Evolutionary conservation across 768 basidiomycete species (phyloP), one percentile per base, ranked within the genome.

Genomic region (Tylopilus subfusipes): DNA sequence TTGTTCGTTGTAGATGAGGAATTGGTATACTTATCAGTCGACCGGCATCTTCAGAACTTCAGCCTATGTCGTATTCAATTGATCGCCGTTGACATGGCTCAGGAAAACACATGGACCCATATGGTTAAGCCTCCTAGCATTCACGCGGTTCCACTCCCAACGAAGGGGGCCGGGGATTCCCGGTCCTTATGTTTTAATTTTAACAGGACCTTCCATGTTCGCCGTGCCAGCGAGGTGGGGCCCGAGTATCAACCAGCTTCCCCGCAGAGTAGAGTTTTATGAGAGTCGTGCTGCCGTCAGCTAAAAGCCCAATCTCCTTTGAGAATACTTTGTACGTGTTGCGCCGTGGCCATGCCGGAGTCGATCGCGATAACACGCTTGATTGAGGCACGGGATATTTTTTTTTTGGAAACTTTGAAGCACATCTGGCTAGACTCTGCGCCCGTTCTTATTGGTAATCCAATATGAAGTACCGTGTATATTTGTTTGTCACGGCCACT

Each of bases 271-370:
- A 47, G 36, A 19, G 53, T 52, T 55, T 57, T 47, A 40, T 18
- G 53, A 57, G 31, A 30, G 47, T 19, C 39, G 19, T 33, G 40
- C 39, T 50, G 48, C 40, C 78, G 75, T 25, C 72, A 65, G 65
- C 80, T 82, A 65, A 85, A 83, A 80, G 78, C 29, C 65, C 64
- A 82, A 82, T 24, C 85, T 80, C 48, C 80, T 80, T 43, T 79
- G 76, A 19, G 77, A 76, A 9, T 78, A 70, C 76, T 80, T 54
- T 53, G 56, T 60, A 58, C 56, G 54, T 60, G 51, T 64, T 55
- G 30, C 50, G 58, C 52, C 52, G 46, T 60, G 49, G 56, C 48
- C 55, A 49, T 19, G 25, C 38, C 39, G 55, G 46, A 60, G 70
- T 66, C 70, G 64, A 70, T 70, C 68, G 66, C 64, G 66, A 66